phyloP scores from a whole-genome alignment of 225 moss, liverwort and hornwort species.

The Asterella californica region DNA sequence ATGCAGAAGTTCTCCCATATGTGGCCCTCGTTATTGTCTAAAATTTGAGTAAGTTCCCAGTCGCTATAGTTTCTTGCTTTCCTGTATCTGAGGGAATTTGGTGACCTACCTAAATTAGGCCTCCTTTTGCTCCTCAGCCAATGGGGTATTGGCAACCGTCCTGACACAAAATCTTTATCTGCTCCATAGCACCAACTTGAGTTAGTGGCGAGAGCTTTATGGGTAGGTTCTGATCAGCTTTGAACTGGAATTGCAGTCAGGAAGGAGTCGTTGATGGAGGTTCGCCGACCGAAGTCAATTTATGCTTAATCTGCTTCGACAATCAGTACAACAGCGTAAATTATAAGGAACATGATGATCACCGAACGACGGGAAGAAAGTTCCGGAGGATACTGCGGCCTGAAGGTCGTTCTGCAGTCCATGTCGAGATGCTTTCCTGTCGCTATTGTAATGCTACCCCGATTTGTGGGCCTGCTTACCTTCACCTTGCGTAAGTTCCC shows the following conservation, averaged over 20 bases:
- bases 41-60: constrained; percentile 24
- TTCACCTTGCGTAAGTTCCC: constrained; percentile 18
- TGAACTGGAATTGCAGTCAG: not conserved
- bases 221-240: not conserved
- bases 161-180: not conserved
- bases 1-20: constrained; percentile 25
- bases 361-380: constrained; percentile 9
- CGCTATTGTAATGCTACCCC: constrained; percentile 25
- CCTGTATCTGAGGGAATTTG: not conserved
- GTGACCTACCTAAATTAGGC: not conserved
- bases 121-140: too few relatives aligned
- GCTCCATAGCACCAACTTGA: not conserved
- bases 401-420: constrained; percentile 18
- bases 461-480: constrained; percentile 28
- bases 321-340: constrained; percentile 8
- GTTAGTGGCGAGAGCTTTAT: not conserved
- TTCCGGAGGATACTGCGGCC: constrained; percentile 20
- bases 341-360: constrained; percentile 1
- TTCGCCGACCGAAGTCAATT: constrained; percentile 7
- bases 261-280: not conserved
- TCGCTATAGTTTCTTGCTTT: not conserved
- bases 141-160: too few relatives aligned
- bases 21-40: constrained; percentile 27
- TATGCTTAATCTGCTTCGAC: constrained; percentile 29
- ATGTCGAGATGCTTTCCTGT: constrained; percentile 28